Evolutionary conservation across 805 yeast species (phyloP).

Genomic region (Candida lessepsii): DNA sequence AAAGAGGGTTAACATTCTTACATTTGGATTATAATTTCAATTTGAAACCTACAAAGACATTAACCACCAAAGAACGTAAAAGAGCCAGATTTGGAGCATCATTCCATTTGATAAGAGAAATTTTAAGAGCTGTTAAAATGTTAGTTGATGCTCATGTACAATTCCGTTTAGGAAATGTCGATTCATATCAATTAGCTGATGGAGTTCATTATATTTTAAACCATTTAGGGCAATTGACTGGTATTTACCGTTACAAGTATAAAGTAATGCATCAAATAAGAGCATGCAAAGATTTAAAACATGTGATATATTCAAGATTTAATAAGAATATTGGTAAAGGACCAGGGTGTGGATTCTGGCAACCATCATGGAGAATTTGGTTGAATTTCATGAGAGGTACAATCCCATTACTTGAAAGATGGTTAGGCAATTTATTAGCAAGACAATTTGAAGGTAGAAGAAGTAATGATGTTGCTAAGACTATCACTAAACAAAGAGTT

Average conservation of each 20-base stretch:
- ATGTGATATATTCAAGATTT: slow-evolving; percentile 81
- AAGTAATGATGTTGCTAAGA: slow-evolving; percentile 86
- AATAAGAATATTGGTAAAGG: slow-evolving; percentile 91
- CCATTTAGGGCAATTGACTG: slow-evolving; percentile 94
- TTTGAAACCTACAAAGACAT: slow-evolving; percentile 91
- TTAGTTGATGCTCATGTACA: slow-evolving; percentile 94
- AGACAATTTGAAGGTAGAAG: slow-evolving; percentile 96
- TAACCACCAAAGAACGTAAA: slow-evolving; percentile 94
- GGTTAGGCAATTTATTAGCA: slow-evolving; percentile 88
- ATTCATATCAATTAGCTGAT: slow-evolving; percentile 92
- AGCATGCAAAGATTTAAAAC: slow-evolving; percentile 93
- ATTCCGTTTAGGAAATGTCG: slow-evolving; percentile 83
- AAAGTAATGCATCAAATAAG: slow-evolving; percentile 98
- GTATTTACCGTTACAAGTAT: slow-evolving; percentile 94
- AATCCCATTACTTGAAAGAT: slow-evolving; percentile 86
- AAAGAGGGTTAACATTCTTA: slow-evolving; percentile 85
- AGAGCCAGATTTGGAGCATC: slow-evolving; percentile 95
- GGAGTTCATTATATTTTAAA: slow-evolving; percentile 87
- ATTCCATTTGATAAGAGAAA: slow-evolving; percentile 89
- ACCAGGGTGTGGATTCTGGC: slow-evolving; percentile 99
- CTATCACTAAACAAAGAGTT: slow-evolving; percentile 91
- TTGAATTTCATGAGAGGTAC: slow-evolving; percentile 86
- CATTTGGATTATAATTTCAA: slow-evolving; percentile 96
- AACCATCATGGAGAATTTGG: slow-evolving; percentile 99
- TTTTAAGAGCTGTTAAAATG: slow-evolving; percentile 77